Evolutionary conservation across 495 filamentous ascomycete genomes (phyloP).

Genomic region (Parathielavia hyrcaniae): DNA sequence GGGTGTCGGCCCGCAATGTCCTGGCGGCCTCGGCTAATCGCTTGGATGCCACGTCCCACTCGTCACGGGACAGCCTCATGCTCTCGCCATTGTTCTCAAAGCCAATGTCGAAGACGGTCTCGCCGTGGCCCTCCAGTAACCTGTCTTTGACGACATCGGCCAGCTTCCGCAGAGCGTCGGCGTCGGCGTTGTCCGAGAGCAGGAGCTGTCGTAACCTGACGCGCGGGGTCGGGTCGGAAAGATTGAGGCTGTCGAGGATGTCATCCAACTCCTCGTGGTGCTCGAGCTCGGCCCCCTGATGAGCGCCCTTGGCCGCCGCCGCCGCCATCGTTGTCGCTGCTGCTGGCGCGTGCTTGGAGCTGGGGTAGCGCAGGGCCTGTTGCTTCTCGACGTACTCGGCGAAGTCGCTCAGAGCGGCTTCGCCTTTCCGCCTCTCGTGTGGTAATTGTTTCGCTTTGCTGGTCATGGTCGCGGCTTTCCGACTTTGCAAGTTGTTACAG

Average conservation of each 20-base stretch:
- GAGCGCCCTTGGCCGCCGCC: conserved; percentile 44
- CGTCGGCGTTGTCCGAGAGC: conserved; percentile 54
- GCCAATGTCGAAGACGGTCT: conserved; percentile 86
- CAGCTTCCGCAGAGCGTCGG: conserved; percentile 50
- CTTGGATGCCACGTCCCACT: conserved; percentile 72
- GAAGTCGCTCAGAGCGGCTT: conserved; percentile 90
- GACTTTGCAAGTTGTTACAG: background rate
- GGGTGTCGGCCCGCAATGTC: conserved; percentile 63
- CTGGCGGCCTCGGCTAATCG: conserved; percentile 61
- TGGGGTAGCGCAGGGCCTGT: conserved; percentile 58
- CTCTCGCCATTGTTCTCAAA: conserved; percentile 86
- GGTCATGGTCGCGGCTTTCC: conserved; percentile 42
- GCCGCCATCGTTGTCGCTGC: conserved; percentile 41
- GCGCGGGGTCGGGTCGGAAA: conserved; percentile 66
- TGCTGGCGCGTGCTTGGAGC: conserved; percentile 29
- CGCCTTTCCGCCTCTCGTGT: conserved; percentile 78
- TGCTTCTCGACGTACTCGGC: conserved; percentile 97
- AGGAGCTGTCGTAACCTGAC: conserved; percentile 71
- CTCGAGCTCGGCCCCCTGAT: conserved; percentile 32
- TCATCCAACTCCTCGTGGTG: conserved; percentile 86
- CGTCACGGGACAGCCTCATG: conserved; percentile 72
- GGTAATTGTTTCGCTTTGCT: conserved; percentile 56
- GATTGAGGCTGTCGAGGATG: conserved; percentile 78
- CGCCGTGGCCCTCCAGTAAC: conserved; percentile 80
- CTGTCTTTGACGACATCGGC: conserved; percentile 59